Percentiles rank a stretch among this genome's conserved stretches.
phyloP scores from a whole-genome alignment of 2,329 filamentous ascomycete genomes.

The Xylaria sp. region DNA sequence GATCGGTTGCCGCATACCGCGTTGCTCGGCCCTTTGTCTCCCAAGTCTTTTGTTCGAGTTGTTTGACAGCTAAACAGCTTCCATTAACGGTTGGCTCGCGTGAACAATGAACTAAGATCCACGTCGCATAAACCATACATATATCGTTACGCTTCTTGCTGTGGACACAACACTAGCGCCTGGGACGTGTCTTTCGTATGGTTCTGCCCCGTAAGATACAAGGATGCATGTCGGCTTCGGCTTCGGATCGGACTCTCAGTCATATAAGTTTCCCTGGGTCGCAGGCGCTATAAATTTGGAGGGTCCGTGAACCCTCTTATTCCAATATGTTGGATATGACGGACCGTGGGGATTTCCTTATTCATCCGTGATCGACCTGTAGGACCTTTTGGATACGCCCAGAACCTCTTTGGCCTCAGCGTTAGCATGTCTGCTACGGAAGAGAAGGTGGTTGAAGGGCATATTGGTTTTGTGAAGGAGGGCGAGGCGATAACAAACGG shows the following conservation, averaged over 20 bases:
- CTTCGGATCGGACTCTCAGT: not conserved
- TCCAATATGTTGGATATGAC: not conserved
- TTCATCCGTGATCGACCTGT: not conserved
- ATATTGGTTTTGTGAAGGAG: not conserved
- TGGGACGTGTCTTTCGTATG: not conserved
- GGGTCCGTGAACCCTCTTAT: not conserved
- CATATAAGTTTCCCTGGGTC: conserved; percentile 1
- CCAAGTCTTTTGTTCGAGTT: not conserved
- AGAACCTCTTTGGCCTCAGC: not conserved
- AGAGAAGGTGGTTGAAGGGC: conserved; percentile 3
- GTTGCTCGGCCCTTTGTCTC: not conserved
- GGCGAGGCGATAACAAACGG: not conserved
- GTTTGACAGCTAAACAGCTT: conserved; percentile 21
- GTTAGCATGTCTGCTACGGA: not conserved
- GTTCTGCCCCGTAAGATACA: not conserved
- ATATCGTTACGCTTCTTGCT: not conserved
- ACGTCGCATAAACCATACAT: not conserved
- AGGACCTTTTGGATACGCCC: not conserved
- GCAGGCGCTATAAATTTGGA: not conserved
- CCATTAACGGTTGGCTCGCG: conserved; percentile 14
- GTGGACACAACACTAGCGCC: not conserved
- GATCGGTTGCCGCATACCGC: not conserved
- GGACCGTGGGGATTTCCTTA: not conserved
- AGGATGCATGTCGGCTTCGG: conserved; percentile 1
- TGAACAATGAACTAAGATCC: not conserved